Base-by-base conservation (phyloP, 805 yeast species). In the Monosporozyma unispora region DNA sequence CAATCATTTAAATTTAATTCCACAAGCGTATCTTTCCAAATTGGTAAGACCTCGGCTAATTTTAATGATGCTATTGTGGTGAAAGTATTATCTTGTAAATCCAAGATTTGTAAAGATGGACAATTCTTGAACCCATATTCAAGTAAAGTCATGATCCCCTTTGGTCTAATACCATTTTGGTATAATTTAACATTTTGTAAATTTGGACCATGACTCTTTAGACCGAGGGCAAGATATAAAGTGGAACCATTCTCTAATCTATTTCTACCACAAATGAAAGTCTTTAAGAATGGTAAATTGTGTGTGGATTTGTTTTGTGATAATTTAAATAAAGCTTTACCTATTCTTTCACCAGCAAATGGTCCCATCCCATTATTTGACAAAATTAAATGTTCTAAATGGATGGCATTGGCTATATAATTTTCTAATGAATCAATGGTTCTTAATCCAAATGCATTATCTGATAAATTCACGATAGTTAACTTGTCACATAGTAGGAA, bases 331-430 rank as follows among this genome's bases (percentile, higher is more conserved):
- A 93, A 77, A 3, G 96, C 87, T 59, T 81, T 80, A 52, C 97
- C 99, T 53, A 93, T 86, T 65, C 96, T 79, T 50, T 91, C 84
- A 59, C 99, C 99, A 0, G 98, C 96, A 65, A 85, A 85, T 23
- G 99, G 99, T 33, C 99, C 99, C 81, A 93, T 84, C 49, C 99
- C 99, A 67, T 93, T 93, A 70, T 93, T 93, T 44, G 96, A 84
- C 54, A 93, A 74, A 56, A 87, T 82, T 66, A 93, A 77, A 64
- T 93, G 96, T 68, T 87, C 84, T 49, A 93, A 70, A 23, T 95
- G 81, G 16, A 79, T 76, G 33, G 91, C 95, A 58, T 82, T 75
- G 11, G 86, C 71, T 51, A 93, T 73, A 59, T 82, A 89, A 25
- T 73, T 75, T 64, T 93, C 96, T 49, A 93, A 75, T 8, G 93